Base-by-base conservation (phyloP, 495 filamentous ascomycete genomes). In the Cercophora scortea region DNA sequence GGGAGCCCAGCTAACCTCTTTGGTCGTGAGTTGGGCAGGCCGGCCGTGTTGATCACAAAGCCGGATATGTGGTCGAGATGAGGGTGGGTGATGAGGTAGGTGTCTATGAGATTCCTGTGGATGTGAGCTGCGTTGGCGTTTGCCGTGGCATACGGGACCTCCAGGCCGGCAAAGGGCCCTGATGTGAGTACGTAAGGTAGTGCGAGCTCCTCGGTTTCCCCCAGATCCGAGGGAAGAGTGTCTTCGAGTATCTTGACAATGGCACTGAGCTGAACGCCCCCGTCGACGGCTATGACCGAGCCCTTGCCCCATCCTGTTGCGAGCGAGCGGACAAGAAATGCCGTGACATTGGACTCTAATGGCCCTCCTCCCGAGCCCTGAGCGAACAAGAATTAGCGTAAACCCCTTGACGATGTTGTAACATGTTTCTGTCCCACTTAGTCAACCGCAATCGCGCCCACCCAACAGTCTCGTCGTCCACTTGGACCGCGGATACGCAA, bases 51-150 rank as follows among this genome's bases (percentile, higher is more conserved):
- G 61, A 97, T 87, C 18, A 89, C 88, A 55, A 97, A 85, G 19
- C 88, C 93, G 25, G 87, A 82, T 16, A 98, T 79, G 66, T 98
- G 93, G 60, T 98, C 93, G 3, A 98, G 76, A 70, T 98, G 93
- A 3, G 92, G 83, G 67, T 98, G 92, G 0, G 92, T 97, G 53
- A 98, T 89, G 32, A 96, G 76, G 56, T 89, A 90, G 0, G 90
- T 85, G 18, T 89, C 89, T 39, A 98, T 81, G 33, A 96, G 75
- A 47, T 85, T 79, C 44, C 83, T 78, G 35, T 89, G 81, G 33
- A 97, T 73, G 60, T 94, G 75, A 5, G 82, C 78, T 8, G 88
- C 94, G 65, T 96, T 97, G 42, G 86, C 85, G 15, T 80, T 71
- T 0, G 88, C 70, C 4, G 73, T 83, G 34, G 68, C 55, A 53